Conservation (phyloP, 306 rosid species). For the Gleditsia sinensis region DNA sequence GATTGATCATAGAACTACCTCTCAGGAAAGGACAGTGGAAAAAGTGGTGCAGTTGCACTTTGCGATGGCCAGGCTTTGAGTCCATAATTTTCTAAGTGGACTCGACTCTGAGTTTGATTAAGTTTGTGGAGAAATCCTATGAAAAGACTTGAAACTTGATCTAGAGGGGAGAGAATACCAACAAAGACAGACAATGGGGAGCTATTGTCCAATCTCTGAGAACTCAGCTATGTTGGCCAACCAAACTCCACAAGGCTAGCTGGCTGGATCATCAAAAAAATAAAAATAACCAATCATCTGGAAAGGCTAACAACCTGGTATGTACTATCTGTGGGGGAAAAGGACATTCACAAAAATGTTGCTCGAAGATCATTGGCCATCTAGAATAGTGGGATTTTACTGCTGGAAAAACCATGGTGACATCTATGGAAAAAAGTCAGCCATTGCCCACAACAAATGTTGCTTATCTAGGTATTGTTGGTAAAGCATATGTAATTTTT, state of each 20-base stretch:
- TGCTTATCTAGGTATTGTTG: neutral
- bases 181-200: too few relatives aligned
- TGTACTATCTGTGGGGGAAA: neutral
- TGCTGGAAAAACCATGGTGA: neutral
- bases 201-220: too few relatives aligned
- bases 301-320: neutral
- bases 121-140: too few relatives aligned
- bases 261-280: neutral
- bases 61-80: too few relatives aligned
- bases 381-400: neutral
- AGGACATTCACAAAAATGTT: neutral
- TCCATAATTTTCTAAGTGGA: too few relatives aligned
- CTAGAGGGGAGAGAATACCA: too few relatives aligned
- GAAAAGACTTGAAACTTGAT: too few relatives aligned
- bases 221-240: neutral
- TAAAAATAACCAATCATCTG: neutral
- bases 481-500: neutral
- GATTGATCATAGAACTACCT: too few relatives aligned
- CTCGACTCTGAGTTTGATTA: too few relatives aligned
- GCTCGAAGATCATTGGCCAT: neutral
- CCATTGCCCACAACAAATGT: neutral
- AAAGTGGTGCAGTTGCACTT: too few relatives aligned
- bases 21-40: too few relatives aligned
- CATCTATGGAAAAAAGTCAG: neutral
- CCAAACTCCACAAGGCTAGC: neutral